Evolutionary conservation across 345 rosid genomes (phyloP), one percentile per base, ranked within the genome.

Genomic region (Aegle marmelos): DNA sequence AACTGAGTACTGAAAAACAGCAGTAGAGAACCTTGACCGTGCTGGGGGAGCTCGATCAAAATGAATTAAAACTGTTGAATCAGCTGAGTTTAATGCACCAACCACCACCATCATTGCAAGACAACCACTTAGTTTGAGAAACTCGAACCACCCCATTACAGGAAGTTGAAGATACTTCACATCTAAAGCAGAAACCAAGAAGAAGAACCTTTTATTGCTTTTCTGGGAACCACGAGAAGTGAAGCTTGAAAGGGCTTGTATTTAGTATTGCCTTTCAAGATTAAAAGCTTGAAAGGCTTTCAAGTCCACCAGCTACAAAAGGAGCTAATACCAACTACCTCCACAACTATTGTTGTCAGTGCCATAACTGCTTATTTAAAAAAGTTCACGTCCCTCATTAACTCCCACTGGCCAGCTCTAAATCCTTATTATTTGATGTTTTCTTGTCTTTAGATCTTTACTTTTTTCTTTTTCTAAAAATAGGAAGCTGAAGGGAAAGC

Each of bases 301-400:
- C 56, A 78, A 76, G 81, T 68, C 31, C 78, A 74, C 48, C 11
- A 67, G 61, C 13, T 9, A n/a, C 13, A 33, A 75, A 75, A 41
- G 68, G 34, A 41, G 76, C n/a, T 27, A 2, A 68, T 68, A 74
- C 33, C 88, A 83, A 80, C 89, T 17, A 86, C 16, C 50, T 14
- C 89, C 86, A 33, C 84, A 79, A 53, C 85, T 17, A 63, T 80
- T 70, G 68, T 57, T 79, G 86, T 82, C 88, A 83, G 87, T 62
- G 79, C 81, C 86, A 86, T 86, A 82, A 85, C 88, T 85, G 79
- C 81, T 73, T 67, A 19, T 17, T 83, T 82, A 78, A 86, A 78
- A 72, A 74, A 64, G 59, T 37, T 88, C 88, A 82, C 88, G 67
- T 66, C 77, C 75, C 63, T 62, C 72, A 57, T 79, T 79, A 76